Base-by-base conservation (phyloP, 2,329 filamentous ascomycete species). In the Fusarium austroafricanum region DNA sequence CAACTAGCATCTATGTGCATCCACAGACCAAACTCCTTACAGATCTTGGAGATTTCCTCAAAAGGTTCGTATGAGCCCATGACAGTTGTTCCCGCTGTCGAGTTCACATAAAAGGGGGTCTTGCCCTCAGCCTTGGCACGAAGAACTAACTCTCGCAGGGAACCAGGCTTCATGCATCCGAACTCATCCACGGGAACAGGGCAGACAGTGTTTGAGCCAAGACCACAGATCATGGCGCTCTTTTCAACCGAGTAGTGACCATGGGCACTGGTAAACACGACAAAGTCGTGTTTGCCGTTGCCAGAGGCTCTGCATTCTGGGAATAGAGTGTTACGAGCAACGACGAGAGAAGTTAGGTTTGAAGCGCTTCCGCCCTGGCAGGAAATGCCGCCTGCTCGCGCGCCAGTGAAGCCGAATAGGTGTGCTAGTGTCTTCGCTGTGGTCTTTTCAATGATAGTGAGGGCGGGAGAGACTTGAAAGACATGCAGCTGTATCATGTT, bases 241-340 rank as follows among this genome's bases (percentile, higher is more conserved):
- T 98, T 98, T 75, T 97, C 93, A 26, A 98, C 88, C 7, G 90
- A 94, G 82, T 98, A 99, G 83, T 98, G 96, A 0, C 95, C 94
- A 77, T 98, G 94, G 1, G 86, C 89, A 70, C 90, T 93, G 4
- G 95, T 97, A 81, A 98, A 97, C 55, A 97, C 81, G 20, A 93
- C 90, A 73, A 97, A 95, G 20, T 86, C 83, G 65, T 83, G 79
- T 6, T 76, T 75, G 2, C 83, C 86, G 75, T 94, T 93, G 17
- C 96, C 96, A 2, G 86, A 78, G 0, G 81, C 82, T 78, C 97
- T 97, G 51, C 90, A 93, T 11, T 87, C 83, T 0, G 95, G 94
- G 76, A 89, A 97, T 4, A 97, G 84, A 0, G 87, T 91, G 82
- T 97, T 97, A 61, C 95, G 89, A 6, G 96, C 95, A 66, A 97